Base-by-base conservation (phyloP, 2,329 filamentous ascomycete species). In the Xylogone sp. region DNA sequence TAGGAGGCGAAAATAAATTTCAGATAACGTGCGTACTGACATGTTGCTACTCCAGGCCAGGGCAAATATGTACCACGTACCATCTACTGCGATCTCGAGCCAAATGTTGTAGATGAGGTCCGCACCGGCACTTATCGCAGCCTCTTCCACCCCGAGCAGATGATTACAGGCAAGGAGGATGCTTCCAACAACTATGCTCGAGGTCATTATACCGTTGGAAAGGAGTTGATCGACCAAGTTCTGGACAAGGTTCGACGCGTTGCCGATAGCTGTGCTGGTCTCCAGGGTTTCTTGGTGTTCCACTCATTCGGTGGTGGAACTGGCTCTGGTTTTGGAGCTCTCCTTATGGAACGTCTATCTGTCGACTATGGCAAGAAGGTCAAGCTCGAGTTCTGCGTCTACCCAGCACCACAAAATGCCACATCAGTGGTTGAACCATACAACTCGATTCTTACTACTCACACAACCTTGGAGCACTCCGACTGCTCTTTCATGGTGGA, bases 401-500 rank as follows among this genome's bases (percentile, higher is more conserved):
- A 99, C 81, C 94, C 94, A 68, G 92, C 94, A 63, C 94, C 94
- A 55, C 92, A 96, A 79, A 94, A 94, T 62, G 90, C 93, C 64
- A 97, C 93, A 67, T 95, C 94, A 43, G 93, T 99, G 56, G 94
- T 99, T 60, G 94, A 99, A 85, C 94, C 94, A 55, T 99, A 99
- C 86, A 99, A 99, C 85, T 97, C 94, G 48, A 97, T 97, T 71
- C 86, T 99, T 63, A 97, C 94, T 65, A 97, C 94, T 59, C 94
- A 99, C 84, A 97, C 92, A 70, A 97, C 94, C 60, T 86, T 99
- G 52, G 94, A 99, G 84, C 92, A 99, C 83, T 96, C 92, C 58
- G 94, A 99, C 83, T 97, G 94, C 83, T 95, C 89, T 67, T 99
- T 99, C 84, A 96, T 97, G 90, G 94, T 99, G 63, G 94, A 99